Evolutionary conservation across 1,139 yeast genomes (phyloP), one percentile per base, ranked within the genome.

Genomic region (Candida pseudoviswanathii): DNA sequence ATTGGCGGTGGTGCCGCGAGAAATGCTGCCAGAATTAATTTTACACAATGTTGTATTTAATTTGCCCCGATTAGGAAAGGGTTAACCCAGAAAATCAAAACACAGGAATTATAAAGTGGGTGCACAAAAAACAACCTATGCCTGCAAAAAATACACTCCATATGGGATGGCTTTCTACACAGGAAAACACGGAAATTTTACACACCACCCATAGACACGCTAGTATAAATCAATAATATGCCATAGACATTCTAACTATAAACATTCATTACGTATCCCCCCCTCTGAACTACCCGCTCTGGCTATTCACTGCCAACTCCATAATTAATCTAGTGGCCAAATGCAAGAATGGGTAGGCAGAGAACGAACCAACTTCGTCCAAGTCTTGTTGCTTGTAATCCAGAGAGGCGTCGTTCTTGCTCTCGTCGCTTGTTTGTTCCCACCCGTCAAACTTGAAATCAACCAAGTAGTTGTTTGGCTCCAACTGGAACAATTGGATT

Each of bases 371-470:
- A 71, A 86, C 85, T 59, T 86, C 91, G 58, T 87, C 96, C 53
- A 83, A 73, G 56, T 77, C 80, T 54, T 72, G 72, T 57, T 63
- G 45, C 33, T 42, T 38, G 24, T 41, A 32, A 26, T 44, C 41
- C 5, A 30, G 34, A 21, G 43, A 24, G 10, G 36, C 16, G 25
- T 32, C 24, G n/a, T 5, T 7, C 4, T 22, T 32, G 6, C 11
- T 24, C 10, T 32, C 38, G 32, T 41, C 30, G 26, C 27, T 37
- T 10, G 37, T 32, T 24, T 24, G 37, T 41, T 91, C 97, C 96
- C 97, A 94, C 4, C 99, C 99, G 63, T 94, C 98, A 66, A 94
- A 94, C 69, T 94, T 94, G 74, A 95, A 95, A 66, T 95, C 99
- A 29, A 95, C 99, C 53, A 94, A 77, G 64, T 94, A 94, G 65